Base-by-base conservation (phyloP, 805 yeast genomes). In the Candida vartiovaarae region DNA sequence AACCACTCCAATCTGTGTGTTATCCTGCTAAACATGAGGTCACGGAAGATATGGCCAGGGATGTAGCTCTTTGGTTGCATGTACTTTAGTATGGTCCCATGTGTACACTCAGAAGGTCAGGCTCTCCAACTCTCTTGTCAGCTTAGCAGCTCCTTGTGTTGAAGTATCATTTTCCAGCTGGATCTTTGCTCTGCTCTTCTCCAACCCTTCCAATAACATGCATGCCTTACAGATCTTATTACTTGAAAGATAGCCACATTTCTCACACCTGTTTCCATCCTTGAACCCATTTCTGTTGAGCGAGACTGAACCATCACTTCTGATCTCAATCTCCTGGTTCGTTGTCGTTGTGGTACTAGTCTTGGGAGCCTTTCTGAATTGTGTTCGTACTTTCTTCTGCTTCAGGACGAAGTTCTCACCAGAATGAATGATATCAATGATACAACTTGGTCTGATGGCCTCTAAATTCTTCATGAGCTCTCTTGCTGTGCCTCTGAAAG, bases 401-500 rank as follows among this genome's bases (percentile, higher is more conserved):
- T 76, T 75, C 38, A 90, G 64, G 31, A 76, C 80, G 51, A 90
- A 75, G 48, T 80, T 82, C 64, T 93, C 99, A 32, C 99, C 99
- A 51, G 95, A 85, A 52, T 85, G 84, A 30, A 93, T 93, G 43
- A 93, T 86, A 65, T 93, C 99, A 61, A 93, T 78, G 44, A 93
- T 93, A 57, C 96, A 84, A 32, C 93, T 81, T 11, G 99, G 96
- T 54, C 97, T 74, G 1, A 90, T 80, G 3, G 91, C 78, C 60
- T 93, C 99, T 35, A 93, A 67, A 51, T 88, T 85, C 64, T 93
- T 93, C 72, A 93, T 80, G 27, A 93, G 70, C 46, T 89, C 88
- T 59, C 99, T 75, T 0, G 99, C 96, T 0, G 98, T 93, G 20
- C 99, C 99, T 52, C 99, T 72, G 58, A 93, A 93, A 0, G 99